phyloP scores from a whole-genome alignment of 345 rosid species.

The Schrenkiella parvula region DNA sequence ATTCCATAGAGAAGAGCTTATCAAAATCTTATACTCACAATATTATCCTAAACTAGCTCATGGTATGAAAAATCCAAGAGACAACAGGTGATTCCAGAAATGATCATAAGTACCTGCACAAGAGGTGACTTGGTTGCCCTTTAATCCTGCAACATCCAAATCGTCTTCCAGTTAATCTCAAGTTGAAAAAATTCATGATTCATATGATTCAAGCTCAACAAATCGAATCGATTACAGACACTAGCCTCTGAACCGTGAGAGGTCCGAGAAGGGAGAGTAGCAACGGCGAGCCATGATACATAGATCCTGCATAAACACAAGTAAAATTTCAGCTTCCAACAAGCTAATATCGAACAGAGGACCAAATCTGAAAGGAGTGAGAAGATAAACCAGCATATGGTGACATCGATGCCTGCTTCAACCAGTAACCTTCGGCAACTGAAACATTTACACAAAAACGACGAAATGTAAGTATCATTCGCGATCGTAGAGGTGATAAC shows the following conservation, averaged over 20 bases:
- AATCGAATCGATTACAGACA: neutral
- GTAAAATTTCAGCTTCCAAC: neutral
- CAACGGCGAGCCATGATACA: constrained; percentile 95
- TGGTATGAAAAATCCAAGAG: neutral
- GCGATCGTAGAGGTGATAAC: neutral
- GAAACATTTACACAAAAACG: constrained; percentile 14
- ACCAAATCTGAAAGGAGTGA: constrained; percentile 5
- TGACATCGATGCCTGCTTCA: constrained; percentile 86
- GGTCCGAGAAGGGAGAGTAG: constrained; percentile 79
- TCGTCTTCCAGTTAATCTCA: neutral
- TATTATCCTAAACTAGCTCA: neutral
- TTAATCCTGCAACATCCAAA: constrained; percentile 52
- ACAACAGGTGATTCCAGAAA: neutral
- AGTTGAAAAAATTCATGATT: neutral
- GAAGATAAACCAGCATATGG: constrained; percentile 67
- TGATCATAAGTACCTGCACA: constrained; percentile 53
- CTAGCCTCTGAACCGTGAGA: constrained; percentile 67
- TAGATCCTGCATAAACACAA: constrained; percentile 58
- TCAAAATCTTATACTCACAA: neutral
- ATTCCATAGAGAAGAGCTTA: neutral
- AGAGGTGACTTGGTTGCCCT: constrained; percentile 67
- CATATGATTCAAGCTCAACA: neutral
- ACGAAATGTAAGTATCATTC: neutral
- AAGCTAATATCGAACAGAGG: neutral
- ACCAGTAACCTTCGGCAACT: constrained; percentile 99